Evolutionary conservation across 1,139 yeast genomes (phyloP).

Genomic region (Geotrichum fermentans): DNA sequence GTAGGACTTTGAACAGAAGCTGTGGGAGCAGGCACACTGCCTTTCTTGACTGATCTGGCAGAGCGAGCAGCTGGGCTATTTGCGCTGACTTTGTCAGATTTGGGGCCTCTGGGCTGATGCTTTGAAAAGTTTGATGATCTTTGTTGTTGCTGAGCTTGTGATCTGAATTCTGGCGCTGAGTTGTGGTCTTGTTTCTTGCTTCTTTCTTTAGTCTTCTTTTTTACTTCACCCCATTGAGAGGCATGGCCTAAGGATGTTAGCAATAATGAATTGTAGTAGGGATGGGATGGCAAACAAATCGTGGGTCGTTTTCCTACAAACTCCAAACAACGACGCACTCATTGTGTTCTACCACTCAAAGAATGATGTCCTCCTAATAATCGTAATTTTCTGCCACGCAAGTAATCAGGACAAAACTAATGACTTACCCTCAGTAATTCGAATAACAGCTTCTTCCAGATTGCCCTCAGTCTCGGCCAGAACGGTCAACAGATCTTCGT

Average conservation of each 20-base stretch:
- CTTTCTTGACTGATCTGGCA: slow-evolving; percentile 14
- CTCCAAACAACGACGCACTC: too few species aligned
- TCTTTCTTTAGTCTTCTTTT: slow-evolving; percentile 50
- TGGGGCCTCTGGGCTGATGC: slow-evolving; percentile 20
- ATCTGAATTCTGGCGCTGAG: slow-evolving; percentile 12
- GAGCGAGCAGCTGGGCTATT: slow-evolving; percentile 15
- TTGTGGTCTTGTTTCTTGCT: slow-evolving; percentile 31
- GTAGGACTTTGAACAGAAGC: not conserved
- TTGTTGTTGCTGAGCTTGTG: slow-evolving; percentile 13
- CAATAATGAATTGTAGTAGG: too few species aligned
- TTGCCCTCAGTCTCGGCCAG: slow-evolving; percentile 69
- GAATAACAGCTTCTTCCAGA: slow-evolving; percentile 74
- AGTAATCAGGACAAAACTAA: too few species aligned
- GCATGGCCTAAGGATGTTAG: slow-evolving; percentile 37
- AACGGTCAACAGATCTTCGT: slow-evolving; percentile 73
- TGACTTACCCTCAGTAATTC: slow-evolving; percentile 68
- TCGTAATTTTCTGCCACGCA: slow-evolving; percentile 48
- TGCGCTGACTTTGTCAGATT: slow-evolving; percentile 15
- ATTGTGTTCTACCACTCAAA: too few species aligned
- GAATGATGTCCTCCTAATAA: slow-evolving; percentile 51
- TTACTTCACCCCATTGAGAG: slow-evolving; percentile 59
- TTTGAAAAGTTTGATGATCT: slow-evolving; percentile 12
- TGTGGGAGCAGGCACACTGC: not conserved
- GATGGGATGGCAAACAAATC: too few species aligned
- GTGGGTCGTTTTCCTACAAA: too few species aligned